Base-by-base conservation (phyloP, 2,329 filamentous ascomycete species). In the Fusarium nematophilum region DNA sequence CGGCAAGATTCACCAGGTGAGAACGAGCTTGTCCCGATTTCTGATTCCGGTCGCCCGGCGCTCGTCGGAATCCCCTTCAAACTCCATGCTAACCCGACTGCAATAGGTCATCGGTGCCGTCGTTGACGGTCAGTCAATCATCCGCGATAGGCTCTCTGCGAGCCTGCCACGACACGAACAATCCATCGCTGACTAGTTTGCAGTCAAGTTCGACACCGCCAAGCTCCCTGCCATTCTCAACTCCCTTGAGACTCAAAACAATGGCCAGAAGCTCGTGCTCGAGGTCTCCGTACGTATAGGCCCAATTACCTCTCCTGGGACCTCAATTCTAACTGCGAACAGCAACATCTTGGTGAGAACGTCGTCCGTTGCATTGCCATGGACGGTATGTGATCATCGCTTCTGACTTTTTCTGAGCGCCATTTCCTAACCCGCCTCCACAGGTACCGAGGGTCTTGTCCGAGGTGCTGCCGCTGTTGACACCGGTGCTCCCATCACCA, bases 271-370 rank as follows among this genome's bases (percentile, higher is more conserved):
- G 87, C 90, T 99, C 69, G 87, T 96, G 68, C 89, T 99, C 68
- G 95, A 99, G 86, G 95, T 98, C 79, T 85, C 95, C 75, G 93
- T 97, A 97, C 69, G 84, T 75, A 60, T 31, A 50, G 46, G 34
- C 53, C 26, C 37, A 31, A 48, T 47, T 46, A 6, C 31, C n/a
- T 55, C 53, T 26, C 37, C 17, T 17, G 23, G 33, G 33, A 26
- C 53, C 49, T 57, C 39, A 46, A 60, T 48, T 40, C 73, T 84
- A 68, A 86, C 77, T 68, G 64, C 39, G 31, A 61, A 45, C 73
- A 97, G 93, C 95, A 99, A 97, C 95, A 98, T 89, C 84, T 99
- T 81, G 95, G 95, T 85, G 92, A 99, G 86, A 97, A 92, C 86
- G 92, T 97, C 78, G 95, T 99, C 80, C 90, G 95, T 82, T 96